These are phyloP conservation scores for Microsporum ferrugineum DNA, from an alignment of 2,329 filamentous ascomycete genomes.

Conservation along the genomic window DNA sequence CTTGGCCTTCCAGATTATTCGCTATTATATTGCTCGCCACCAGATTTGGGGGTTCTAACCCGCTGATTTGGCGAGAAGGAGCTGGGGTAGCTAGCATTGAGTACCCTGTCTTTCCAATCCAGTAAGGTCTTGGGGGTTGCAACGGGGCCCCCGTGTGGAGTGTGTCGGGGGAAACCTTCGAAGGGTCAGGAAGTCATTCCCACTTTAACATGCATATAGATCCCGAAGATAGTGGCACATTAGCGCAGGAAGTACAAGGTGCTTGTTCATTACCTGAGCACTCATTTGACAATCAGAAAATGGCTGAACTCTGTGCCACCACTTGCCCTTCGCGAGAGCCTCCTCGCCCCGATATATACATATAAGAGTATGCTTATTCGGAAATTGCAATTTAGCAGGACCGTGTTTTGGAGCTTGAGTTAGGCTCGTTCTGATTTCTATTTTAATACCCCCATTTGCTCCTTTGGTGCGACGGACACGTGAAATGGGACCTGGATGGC, in stretches of 20 bases:
- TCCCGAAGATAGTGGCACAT: slow-evolving; percentile 4
- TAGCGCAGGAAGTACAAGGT: neutral
- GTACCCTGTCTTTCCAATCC: neutral
- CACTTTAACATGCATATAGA: slow-evolving; percentile 1
- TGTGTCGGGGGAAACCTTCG: slow-evolving; percentile 1
- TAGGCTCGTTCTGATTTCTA: neutral
- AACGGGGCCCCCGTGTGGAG: slow-evolving; percentile 3
- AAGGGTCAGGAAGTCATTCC: neutral
- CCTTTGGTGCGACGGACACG: neutral
- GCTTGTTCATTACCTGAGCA: neutral
- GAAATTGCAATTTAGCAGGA: neutral
- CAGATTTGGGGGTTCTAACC: neutral
- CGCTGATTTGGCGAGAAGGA: slow-evolving; percentile 3
- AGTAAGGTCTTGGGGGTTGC: neutral
- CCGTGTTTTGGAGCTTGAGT: neutral
- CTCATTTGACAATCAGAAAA: slow-evolving; percentile 2
- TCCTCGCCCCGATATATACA: neutral
- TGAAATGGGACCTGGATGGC: neutral
- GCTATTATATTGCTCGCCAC: neutral
- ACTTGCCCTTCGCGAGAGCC: neutral
- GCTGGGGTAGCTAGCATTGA: slow-evolving; percentile 1
- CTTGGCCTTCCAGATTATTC: slow-evolving; percentile 4
- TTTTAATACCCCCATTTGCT: neutral
- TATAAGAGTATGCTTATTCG: neutral
- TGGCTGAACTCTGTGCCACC: slow-evolving; percentile 2